Evolutionary conservation across 176 grass and related monocot genomes (phyloP).

Genomic region (Pontederia paniculata): DNA sequence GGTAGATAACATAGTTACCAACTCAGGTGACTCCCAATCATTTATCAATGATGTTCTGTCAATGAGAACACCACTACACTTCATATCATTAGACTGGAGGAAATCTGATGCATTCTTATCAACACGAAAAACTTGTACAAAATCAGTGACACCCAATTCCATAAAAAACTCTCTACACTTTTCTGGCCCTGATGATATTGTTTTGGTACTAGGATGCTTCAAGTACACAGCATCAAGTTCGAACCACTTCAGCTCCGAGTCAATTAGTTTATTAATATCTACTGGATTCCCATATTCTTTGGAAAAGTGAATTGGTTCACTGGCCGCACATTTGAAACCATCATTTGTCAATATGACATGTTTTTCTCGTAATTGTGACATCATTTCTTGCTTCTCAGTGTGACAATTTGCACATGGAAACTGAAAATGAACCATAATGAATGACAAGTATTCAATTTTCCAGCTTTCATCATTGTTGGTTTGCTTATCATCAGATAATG

Average conservation of each 20-base stretch:
- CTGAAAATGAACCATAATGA: constrained; percentile 82
- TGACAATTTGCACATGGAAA: constrained; percentile 63
- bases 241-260: constrained; percentile 47
- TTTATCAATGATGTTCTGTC: constrained; percentile 25
- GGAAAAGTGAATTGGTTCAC: constrained; percentile 72
- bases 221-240: constrained; percentile 74
- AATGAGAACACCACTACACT: constrained; percentile 18
- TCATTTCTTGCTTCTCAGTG: constrained; percentile 54
- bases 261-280: constrained; percentile 46
- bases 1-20: constrained; percentile 49
- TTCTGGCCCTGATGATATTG: constrained; percentile 26
- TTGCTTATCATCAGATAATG: constrained; percentile 37
- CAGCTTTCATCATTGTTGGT: constrained; percentile 18
- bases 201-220: constrained; percentile 42
- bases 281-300: constrained; percentile 76
- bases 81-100: constrained; percentile 13
- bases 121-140: constrained; percentile 60
- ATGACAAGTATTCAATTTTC: constrained; percentile 72
- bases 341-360: constrained; percentile 68
- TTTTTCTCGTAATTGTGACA: constrained; percentile 49
- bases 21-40: constrained; percentile 89
- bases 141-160: constrained; percentile 82
- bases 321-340: constrained; percentile 48
- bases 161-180: constrained; percentile 74
- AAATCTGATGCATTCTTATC: constrained; percentile 26